These are phyloP conservation scores for Rhododendron ferrugineum DNA, from an alignment of 148 eudicot species.

Conservation along the genomic window DNA sequence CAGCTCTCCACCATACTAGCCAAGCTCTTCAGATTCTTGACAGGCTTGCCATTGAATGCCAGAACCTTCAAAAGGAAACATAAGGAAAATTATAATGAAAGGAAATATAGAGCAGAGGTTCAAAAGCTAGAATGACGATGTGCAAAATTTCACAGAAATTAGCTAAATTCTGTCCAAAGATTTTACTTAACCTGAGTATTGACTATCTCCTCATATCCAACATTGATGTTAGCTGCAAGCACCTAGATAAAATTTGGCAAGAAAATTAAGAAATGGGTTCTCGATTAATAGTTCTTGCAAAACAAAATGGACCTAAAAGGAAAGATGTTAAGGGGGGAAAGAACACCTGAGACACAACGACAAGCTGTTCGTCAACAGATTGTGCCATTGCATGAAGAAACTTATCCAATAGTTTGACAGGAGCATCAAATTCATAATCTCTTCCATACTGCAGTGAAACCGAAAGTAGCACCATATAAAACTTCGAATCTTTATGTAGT, in stretches of 20 bases:
- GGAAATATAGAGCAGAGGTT: neutral
- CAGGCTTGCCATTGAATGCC: slow-evolving; percentile 42
- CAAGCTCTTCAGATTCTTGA: slow-evolving; percentile 40
- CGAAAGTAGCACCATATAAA: neutral
- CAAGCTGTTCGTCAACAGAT: slow-evolving; percentile 39
- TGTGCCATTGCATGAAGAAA: slow-evolving; percentile 38
- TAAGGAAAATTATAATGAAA: neutral
- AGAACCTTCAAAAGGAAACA: slow-evolving; percentile 22
- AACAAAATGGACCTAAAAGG: neutral
- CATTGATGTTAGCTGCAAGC: slow-evolving; percentile 47
- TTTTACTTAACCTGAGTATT: slow-evolving; percentile 35
- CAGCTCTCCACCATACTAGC: slow-evolving; percentile 39
- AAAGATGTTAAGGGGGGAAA: neutral
- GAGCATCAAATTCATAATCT: slow-evolving; percentile 46
- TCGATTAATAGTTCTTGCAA: neutral
- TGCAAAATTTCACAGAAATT: neutral
- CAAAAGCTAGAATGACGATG: neutral
- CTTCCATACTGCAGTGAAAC: slow-evolving; percentile 27
- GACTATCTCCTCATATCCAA: slow-evolving; percentile 46
- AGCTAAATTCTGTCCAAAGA: neutral
- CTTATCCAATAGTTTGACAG: slow-evolving; percentile 43
- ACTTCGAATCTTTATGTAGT: neutral
- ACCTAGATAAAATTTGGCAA: slow-evolving; percentile 20
- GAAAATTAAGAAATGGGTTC: neutral
- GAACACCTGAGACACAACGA: slow-evolving; percentile 43